phyloP scores from a whole-genome alignment of 2,329 filamentous ascomycete species.

The Calonectria multiphialidica region DNA sequence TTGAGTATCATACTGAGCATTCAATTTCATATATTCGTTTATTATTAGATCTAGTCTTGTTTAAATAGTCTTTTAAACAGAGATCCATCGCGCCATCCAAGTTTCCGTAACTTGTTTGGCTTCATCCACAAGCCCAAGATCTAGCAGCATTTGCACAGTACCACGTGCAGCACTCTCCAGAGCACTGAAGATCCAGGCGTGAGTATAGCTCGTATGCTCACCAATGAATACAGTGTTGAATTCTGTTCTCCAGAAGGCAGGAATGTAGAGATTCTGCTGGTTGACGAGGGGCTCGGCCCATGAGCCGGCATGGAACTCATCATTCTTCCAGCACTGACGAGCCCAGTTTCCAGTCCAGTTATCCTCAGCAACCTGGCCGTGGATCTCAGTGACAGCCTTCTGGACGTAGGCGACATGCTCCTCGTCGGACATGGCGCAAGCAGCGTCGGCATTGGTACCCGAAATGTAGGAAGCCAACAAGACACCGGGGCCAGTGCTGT shows the following conservation, averaged over 20 bases:
- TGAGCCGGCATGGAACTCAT: conserved; percentile 67
- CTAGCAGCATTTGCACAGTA: conserved; percentile 65
- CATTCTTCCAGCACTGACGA: conserved; percentile 69
- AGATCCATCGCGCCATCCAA: conserved; percentile 72
- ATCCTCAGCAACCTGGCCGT: conserved; percentile 58
- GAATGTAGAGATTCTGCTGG: conserved; percentile 70
- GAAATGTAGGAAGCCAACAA: conserved; percentile 38
- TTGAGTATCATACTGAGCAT: not conserved
- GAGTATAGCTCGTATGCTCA: conserved; percentile 63
- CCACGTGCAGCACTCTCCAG: conserved; percentile 69
- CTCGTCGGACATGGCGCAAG: conserved; percentile 33
- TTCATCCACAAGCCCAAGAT: conserved; percentile 70
- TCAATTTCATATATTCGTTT: not conserved
- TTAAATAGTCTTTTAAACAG: not conserved
- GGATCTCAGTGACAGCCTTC: conserved; percentile 26
- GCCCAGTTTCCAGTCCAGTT: conserved; percentile 69
- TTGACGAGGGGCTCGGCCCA: conserved; percentile 64
- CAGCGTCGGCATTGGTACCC: conserved; percentile 30
- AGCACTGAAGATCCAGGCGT: conserved; percentile 65
- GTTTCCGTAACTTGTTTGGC: conserved; percentile 66
- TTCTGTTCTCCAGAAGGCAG: conserved; percentile 72
- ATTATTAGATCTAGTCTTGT: not conserved
- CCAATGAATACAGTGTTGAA: conserved; percentile 52
- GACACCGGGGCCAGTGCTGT: conserved; percentile 32
- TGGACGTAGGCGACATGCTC: conserved; percentile 39